A percentile compares a stretch with the other conserved stretches of the same genome.
Evolutionary conservation across 2,329 filamentous ascomycete genomes (phyloP).

Genomic region (Scorias spongiosa): DNA sequence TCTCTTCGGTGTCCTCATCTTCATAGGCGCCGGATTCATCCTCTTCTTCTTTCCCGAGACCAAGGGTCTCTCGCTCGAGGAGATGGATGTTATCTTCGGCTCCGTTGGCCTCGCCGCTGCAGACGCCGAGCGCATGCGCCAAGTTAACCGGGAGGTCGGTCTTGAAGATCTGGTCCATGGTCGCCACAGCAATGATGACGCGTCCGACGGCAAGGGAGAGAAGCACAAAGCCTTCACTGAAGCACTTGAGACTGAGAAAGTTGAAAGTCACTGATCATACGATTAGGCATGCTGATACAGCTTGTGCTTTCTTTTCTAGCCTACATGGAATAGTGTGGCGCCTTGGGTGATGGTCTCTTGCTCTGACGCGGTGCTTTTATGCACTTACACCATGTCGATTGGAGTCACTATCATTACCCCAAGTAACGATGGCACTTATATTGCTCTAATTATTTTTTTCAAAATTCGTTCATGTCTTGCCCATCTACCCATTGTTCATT

Average conservation of each 20-base stretch:
- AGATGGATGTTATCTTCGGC: conserved; percentile 18
- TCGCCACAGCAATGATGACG: conserved; percentile 2
- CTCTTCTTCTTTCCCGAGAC: conserved; percentile 41
- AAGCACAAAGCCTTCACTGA: not conserved
- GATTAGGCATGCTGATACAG: no score
- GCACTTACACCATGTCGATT: no score
- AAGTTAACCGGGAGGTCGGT: conserved; percentile 57
- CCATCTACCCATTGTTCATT: no score
- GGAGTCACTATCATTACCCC: no score
- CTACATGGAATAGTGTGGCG: no score
- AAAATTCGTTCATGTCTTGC: no score
- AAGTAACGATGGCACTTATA: no score
- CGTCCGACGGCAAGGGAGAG: not conserved
- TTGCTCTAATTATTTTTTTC: no score
- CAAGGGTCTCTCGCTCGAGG: conserved; percentile 35
- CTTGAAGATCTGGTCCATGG: conserved; percentile 26
- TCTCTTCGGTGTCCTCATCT: conserved; percentile 51
- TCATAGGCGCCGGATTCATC: conserved; percentile 42
- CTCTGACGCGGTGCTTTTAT: no score
- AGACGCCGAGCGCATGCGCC: conserved; percentile 55
- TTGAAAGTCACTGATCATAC: not conserved
- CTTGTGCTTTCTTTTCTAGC: no score
- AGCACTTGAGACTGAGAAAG: not conserved
- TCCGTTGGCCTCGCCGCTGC: conserved; percentile 48
- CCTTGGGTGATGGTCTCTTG: no score